Base-by-base conservation (phyloP, 1,139 yeast species). In the Pichia inconspicua region DNA sequence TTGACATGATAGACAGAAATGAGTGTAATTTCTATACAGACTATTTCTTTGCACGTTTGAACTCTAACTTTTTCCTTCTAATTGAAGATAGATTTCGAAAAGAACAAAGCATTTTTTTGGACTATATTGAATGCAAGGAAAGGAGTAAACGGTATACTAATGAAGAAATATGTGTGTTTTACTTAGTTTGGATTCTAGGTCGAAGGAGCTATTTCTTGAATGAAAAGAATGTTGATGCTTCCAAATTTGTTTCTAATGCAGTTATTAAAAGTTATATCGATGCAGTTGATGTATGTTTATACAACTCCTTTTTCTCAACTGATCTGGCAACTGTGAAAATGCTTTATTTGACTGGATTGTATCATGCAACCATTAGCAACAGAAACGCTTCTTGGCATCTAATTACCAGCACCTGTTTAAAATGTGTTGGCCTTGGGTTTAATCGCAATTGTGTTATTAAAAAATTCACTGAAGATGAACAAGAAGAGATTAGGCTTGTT, bases 301-400 rank as follows among this genome's bases (percentile, higher is more conserved):
- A 68, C 5, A 68, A 64, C 39, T 61, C 66, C 37, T 53, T 68
- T 30, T 53, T 70, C 17, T 62, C 67, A 5, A 69, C 71, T 0
- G 56, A 65, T 4, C 43, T 66, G 5, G 60, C 61, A 38, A 66
- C 73, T 0, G 65, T 71, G 11, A 58, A 67, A 37, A 59, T 68
- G 42, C 50, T 70, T 4, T 62, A 63, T 43, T 52, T 69, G 11
- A 56, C 69, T 31, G 63, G 72, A 0, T 53, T 66, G 7, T 66
- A 66, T 52, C 57, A 68, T 42, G 66, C 66, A 45, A 59, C 68
- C 11, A 61, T 59, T 39, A 66, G 62, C 53, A 67, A 66, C 46
- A 60, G 71, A 43, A 73, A 69, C 47, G 62, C 68, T 6, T 62
- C 69, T 1, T 71, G 70, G 67, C 64, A 68, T 40, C 48, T 71